Base-by-base conservation (phyloP, 2,329 filamentous ascomycete species). In the Penicillium sp. region DNA sequence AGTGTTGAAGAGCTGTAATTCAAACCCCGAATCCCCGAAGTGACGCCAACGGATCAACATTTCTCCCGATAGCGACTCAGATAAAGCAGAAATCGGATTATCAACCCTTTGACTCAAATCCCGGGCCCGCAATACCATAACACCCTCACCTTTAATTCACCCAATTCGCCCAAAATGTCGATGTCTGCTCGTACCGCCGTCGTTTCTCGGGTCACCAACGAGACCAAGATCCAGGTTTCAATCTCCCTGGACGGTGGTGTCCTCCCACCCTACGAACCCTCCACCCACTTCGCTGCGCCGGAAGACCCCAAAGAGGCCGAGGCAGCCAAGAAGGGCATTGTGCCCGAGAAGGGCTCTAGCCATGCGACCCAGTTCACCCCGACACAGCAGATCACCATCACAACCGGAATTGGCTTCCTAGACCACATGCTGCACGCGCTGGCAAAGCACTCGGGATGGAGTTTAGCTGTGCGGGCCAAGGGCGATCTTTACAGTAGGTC, bases 391-490 rank as follows among this genome's bases (percentile, higher is more conserved):
- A 97, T 98, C 73, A 86, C 86, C 71, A 83, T 98, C 65, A 88
- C 91, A 82, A 96, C 93, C 0, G 95, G 95, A 63, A 96, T 99
- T 75, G 95, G 95, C 58, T 99, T 99, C 78, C 83, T 99, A 55
- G 95, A 99, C 80, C 95, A 99, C 81, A 98, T 99, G 93, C 84
- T 98, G 50, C 95, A 99, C 77, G 95, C 95, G 6, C 84, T 98
- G 54, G 91, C 95, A 50, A 98, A 99, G 79, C 95, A 99, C 78
- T 88, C 90, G 6, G 93, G 95, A 62, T 98, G 93, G 95, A 95
- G 90, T 79, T 78, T 99, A 67, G 87, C 87, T 31, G 81, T 99
- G 56, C 82, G 86, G 63, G 96, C 92, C 77, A 85, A 89, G 74
- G 95, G 95, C 54, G 95, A 99, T 78, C 79, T 98, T 53, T 90